phyloP scores from a whole-genome alignment of 169 alveolate species.

The Babesia sp. region DNA sequence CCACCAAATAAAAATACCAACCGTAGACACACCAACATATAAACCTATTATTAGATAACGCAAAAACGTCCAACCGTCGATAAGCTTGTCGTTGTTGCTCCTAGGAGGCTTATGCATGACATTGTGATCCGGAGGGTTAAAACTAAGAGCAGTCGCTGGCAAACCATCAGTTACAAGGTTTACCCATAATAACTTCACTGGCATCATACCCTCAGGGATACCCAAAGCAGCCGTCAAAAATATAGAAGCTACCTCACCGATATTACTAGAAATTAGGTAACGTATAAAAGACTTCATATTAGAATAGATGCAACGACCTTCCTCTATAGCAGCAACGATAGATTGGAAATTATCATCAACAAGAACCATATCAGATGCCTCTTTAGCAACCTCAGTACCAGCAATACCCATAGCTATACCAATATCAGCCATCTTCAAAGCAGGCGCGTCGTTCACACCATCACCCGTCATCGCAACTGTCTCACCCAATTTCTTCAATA shows the following conservation, averaged over 20 bases:
- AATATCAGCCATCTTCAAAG: slow-evolving; percentile 96
- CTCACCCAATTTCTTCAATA: slow-evolving; percentile 91
- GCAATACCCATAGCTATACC: slow-evolving; percentile 99
- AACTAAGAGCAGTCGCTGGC: slow-evolving; percentile 99
- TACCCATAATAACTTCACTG: slow-evolving; percentile 99
- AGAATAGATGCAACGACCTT: slow-evolving; percentile 97
- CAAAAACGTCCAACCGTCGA: slow-evolving; percentile 91
- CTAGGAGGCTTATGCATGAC: slow-evolving; percentile 98
- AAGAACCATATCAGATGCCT: slow-evolving; percentile 98
- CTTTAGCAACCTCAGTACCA: slow-evolving; percentile 99
- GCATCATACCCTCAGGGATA: slow-evolving; percentile 94
- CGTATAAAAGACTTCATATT: slow-evolving; percentile 98
- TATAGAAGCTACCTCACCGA: slow-evolving; percentile 99
- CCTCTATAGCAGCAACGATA: slow-evolving; percentile 98
- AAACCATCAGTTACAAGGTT: slow-evolving; percentile 99
- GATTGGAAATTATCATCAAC: slow-evolving; percentile 99
- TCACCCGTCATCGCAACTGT: slow-evolving; percentile 98
- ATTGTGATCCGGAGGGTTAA: slow-evolving; percentile 98
- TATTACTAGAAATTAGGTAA: slow-evolving; percentile 97
- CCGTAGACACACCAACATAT: slow-evolving; percentile 97
- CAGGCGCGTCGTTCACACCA: slow-evolving; percentile 99
- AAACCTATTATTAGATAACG: slow-evolving; percentile 93
- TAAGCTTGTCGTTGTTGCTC: slow-evolving; percentile 91
- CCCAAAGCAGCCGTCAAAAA: slow-evolving; percentile 98
- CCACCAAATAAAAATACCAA: slow-evolving; percentile 96